A percentile compares a stretch with the other conserved stretches of the same genome.
phyloP scores from a whole-genome alignment of 768 basidiomycete genomes.

The Amanita molliuscula region DNA sequence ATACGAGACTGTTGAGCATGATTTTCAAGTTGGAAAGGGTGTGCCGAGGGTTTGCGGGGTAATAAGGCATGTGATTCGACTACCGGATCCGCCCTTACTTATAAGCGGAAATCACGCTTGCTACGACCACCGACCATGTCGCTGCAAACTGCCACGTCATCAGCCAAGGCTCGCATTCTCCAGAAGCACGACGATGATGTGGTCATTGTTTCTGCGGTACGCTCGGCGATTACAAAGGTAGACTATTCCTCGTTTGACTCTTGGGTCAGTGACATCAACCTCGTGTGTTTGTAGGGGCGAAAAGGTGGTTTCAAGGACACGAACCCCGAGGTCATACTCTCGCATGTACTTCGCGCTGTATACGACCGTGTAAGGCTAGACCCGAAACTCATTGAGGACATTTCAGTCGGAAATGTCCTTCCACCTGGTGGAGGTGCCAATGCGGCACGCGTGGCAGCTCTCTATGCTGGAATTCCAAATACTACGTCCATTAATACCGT shows the following conservation, averaged over 20 bases:
- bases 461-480: slow-evolving; percentile 78
- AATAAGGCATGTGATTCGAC: not conserved
- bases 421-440: slow-evolving; percentile 78
- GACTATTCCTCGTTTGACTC: slow-evolving; percentile 9
- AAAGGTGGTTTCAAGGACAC: slow-evolving; percentile 93
- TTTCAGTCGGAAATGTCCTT: slow-evolving; percentile 82
- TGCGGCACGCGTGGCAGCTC: slow-evolving; percentile 77
- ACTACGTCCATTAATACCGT: slow-evolving; percentile 69
- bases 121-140: slow-evolving; percentile 17
- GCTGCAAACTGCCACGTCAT: slow-evolving; percentile 19
- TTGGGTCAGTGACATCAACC: not conserved
- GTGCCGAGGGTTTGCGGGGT: not conserved
- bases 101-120: slow-evolving; percentile 1
- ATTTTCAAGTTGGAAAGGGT: not conserved
- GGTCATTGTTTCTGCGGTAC: slow-evolving; percentile 80
- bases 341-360: slow-evolving; percentile 65
- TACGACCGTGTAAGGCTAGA: slow-evolving; percentile 60
- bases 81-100: not conserved
- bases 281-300: slow-evolving; percentile 37
- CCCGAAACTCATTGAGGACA: slow-evolving; percentile 76
- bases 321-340: slow-evolving; percentile 70
- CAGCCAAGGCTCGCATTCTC: slow-evolving; percentile 50
- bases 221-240: slow-evolving; percentile 91
- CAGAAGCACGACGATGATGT: slow-evolving; percentile 77
- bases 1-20: not conserved